Base-by-base conservation (phyloP, 345 rosid genomes). In the Rhodomyrtus tomentosa region DNA sequence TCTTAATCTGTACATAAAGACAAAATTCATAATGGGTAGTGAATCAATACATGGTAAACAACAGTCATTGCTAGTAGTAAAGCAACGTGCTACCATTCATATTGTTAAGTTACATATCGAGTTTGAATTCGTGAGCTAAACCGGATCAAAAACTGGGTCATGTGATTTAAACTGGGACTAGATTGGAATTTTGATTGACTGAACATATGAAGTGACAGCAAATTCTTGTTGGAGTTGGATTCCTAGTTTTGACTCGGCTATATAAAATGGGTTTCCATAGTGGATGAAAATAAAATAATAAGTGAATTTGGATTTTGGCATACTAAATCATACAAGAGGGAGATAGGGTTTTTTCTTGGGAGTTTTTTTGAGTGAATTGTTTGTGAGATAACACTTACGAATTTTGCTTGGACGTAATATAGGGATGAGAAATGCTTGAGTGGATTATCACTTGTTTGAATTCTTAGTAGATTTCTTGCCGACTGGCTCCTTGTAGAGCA, bases 401-500 rank as follows among this genome's bases (percentile, higher is more conserved):
- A 6, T 21, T 54, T 54, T 21, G 56, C 1, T 24, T 22, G 56
- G 22, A 25, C 21, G 56, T 38, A 7, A 22, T 54, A 54, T 21
- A 54, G 25, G 56, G 12, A 54, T 54, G 56, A 54, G 22, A 54
- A 54, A 10, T 25, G 8, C 56, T 54, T 54, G 56, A 54, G n/a
- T 24, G n/a, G 22, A 54, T 54, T 21, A 54, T 54, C 56, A 54
- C 21, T 53, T 53, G 22, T 20, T 7, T 1, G 4, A 53, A 53
- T 21, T 53, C 4, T 6, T 20, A 53, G 22, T 53, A 3, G 14
- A 24, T 55, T 55, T 55, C n/a, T 2, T 0, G 0, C 0, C n/a
- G 0, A 20, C n/a, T 54, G 22, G n/a, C 13, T 55, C 58, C 58
- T 7, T 27, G 1, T 55, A 55, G 13, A 55, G 13, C 4, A 22